Evolutionary conservation across 345 rosid genomes (phyloP).

Genomic region (Melastoma malabathricum): DNA sequence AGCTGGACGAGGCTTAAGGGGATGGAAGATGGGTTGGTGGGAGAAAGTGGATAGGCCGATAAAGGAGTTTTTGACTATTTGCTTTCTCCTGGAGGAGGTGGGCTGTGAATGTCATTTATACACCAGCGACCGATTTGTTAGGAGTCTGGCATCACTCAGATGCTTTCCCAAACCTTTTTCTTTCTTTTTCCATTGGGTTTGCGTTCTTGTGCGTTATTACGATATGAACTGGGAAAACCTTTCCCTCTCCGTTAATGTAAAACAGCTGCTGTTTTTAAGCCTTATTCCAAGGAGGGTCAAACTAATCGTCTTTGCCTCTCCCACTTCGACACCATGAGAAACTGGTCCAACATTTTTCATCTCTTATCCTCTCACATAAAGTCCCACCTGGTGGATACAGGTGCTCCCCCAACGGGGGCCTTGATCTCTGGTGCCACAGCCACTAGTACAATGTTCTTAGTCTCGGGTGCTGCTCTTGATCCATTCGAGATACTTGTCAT

Average conservation of each 20-base stretch:
- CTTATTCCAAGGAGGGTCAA: too few relatives aligned
- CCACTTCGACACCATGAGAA: too few relatives aligned
- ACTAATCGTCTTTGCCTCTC: too few relatives aligned
- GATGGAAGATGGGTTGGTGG: slow-evolving; percentile 11
- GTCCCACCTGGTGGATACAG: too few relatives aligned
- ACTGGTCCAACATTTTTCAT: too few relatives aligned
- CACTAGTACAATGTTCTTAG: slow-evolving; percentile 15
- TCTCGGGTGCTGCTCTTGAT: slow-evolving; percentile 70
- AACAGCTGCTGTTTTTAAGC: too few relatives aligned
- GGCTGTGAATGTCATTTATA: slow-evolving; percentile 55
- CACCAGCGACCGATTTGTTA: slow-evolving; percentile 10
- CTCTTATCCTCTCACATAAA: too few relatives aligned
- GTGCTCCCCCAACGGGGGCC: too few relatives aligned
- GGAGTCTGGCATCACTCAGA: slow-evolving; percentile 16
- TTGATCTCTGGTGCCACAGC: background rate
- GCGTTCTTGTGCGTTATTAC: background rate
- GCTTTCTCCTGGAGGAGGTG: slow-evolving; percentile 50
- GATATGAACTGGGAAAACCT: background rate
- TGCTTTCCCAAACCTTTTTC: slow-evolving; percentile 7
- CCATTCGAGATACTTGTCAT: slow-evolving; percentile 67
- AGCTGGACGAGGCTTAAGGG: slow-evolving; percentile 57
- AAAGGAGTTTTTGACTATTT: background rate
- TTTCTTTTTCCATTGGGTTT: background rate
- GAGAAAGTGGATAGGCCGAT: background rate
- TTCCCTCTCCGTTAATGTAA: background rate